Evolutionary conservation across 2,329 filamentous ascomycete species (phyloP), one percentile per base, ranked within the genome.

Genomic region (Dactylella cylindrospora): DNA sequence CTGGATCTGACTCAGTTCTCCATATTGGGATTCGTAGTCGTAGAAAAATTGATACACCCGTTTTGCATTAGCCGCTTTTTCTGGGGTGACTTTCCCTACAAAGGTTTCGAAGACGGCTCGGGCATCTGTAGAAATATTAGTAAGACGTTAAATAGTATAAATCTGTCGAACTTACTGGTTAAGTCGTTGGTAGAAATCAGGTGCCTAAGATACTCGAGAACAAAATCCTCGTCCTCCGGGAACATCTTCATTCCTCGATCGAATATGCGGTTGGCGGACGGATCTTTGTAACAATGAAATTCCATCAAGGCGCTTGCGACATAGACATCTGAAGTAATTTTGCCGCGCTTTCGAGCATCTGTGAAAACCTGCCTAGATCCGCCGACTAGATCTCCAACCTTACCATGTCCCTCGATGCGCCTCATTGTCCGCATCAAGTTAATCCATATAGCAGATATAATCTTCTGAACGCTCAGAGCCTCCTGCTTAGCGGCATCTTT

Each of bases 81-180:
- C 80, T 5, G 86, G 81, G 35, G 97, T 80, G 64, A 85, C 85
- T 70, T 86, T 88, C 61, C 67, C 67, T 13, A 96, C 88, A 12
- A 90, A 90, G 12, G 90, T 96, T 72, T 97, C 93, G 69, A 98
- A 98, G 1, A 96, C 90, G 7, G 93, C 90, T 66, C 93, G 83
- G 26, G 93, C 93, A 78, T 98, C 90, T 90, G 67, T 26, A 64
- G 69, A 32, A 23, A 12, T 10, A 50, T 57, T 31, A 40, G 25
- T 33, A 4, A 38, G 15, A 12, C 26, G 33, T 39, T 15, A 25
- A 22, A 22, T 7, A 22, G 29, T 23, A 38, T 15, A 25, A 8
- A 15, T 5, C n/a, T 17, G 9, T 13, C 5, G 2, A 25, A 79
- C 87, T 79, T 79, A 94, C 88, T 96, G 25, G 89, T 95, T 40